Evolutionary conservation across 2,329 filamentous ascomycete species (phyloP), one percentile per base, ranked within the genome.

Genomic region (Pseudogymnoascus sp.): DNA sequence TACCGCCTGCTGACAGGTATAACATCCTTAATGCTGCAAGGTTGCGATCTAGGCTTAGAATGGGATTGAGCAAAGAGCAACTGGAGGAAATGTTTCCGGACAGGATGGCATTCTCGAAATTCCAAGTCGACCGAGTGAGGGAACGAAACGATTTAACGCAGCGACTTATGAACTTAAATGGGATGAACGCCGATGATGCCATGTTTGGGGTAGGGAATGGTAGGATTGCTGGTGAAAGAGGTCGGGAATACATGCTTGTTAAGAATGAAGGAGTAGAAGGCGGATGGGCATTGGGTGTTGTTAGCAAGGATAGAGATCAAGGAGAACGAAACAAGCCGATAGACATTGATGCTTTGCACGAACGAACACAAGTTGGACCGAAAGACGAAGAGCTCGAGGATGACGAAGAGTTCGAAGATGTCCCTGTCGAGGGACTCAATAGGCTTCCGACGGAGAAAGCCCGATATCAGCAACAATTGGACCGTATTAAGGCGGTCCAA

Each of bases 11-110:
- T 1, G 94, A 99, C 75, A 84, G 92, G 56, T 99, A 99, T 76
- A 97, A 97, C 67, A 99, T 99, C 59, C 75, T 99, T 19, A 99
- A 99, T 70, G 94, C 95, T 1, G 94, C 95, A 1, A 82, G 94
- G 63, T 71, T 99, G 63, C 80, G 94, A 60, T 96, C 90, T 71
- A 82, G 94, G 59, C 77, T 99, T 68, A 84, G 94, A 70, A 96
- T 99, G 92, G 94, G 94, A 0, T 82, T 96, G 67, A 95, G 90
- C 60, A 97, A 97, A 73, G 92, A 99, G 65, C 94, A 99, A 73
- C 75, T 99, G 12, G 92, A 97, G 66, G 83, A 80, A 48, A 99
- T 99, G 94, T 99, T 99, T 71, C 92, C 94, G 0, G 88, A 99
- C 71, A 84, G 94, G 23, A 96, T 99, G 91, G 94, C 88, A 0